Percentiles rank a stretch among this genome's conserved stretches.
These are phyloP conservation scores for Mycena olivaceomarginata DNA, from an alignment of 768 basidiomycete genomes.

Conservation along the genomic window DNA sequence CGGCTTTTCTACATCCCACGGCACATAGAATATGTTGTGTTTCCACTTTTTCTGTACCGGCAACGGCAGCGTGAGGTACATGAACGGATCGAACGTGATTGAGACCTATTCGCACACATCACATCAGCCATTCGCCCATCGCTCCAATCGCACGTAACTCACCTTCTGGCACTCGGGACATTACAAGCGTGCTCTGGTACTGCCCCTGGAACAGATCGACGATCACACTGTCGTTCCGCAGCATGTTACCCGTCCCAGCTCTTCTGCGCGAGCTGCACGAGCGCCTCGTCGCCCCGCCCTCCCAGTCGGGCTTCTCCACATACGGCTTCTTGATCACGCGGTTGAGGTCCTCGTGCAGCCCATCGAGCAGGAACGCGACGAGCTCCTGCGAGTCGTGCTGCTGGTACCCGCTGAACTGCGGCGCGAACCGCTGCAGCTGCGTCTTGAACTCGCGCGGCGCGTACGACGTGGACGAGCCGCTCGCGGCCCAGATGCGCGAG, in stretches of 20 bases:
- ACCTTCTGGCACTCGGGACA: conserved; percentile 98
- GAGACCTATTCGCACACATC: conserved; percentile 81
- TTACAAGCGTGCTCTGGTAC: conserved; percentile 94
- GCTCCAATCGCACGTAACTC: conserved; percentile 11
- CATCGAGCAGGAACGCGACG: conserved; percentile 95
- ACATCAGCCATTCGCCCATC: not conserved
- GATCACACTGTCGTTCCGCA: conserved; percentile 97
- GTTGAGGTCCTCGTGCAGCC: conserved; percentile 97
- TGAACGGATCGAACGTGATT: conserved; percentile 99
- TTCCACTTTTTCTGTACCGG: conserved; percentile 93
- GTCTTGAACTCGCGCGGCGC: conserved; percentile 97
- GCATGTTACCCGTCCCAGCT: conserved; percentile 98
- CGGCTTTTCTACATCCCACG: conserved; percentile 82
- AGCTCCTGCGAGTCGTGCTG: conserved; percentile 99
- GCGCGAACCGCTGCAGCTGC: conserved; percentile 92
- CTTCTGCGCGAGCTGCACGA: conserved; percentile 86
- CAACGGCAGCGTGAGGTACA: conserved; percentile 98
- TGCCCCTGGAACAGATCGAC: conserved; percentile 99
- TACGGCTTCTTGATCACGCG: conserved; percentile 95
- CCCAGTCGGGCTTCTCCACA: conserved; percentile 99
- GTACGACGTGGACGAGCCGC: conserved; percentile 76
- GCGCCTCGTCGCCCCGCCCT: conserved; percentile 88
- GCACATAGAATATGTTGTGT: conserved; percentile 85
- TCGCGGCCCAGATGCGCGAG: conserved; percentile 88
- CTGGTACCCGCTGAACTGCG: conserved; percentile 98